Evolutionary conservation across 2,329 filamentous ascomycete species (phyloP).

Genomic region (Paraphaeosphaeria sporulosa): DNA sequence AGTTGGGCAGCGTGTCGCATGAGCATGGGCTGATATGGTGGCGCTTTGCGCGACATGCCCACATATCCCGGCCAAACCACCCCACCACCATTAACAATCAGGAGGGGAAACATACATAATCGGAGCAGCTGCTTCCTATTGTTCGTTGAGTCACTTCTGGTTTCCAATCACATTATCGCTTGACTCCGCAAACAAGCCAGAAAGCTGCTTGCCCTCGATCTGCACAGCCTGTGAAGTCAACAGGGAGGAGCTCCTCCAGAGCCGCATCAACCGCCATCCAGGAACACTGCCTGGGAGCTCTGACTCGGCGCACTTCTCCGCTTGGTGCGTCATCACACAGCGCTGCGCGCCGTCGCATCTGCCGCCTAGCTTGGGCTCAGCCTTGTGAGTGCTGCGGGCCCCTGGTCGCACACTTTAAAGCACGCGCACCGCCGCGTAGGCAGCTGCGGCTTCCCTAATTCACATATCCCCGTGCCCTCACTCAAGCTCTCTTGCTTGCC

Average conservation of each 20-base stretch:
- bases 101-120: conserved; percentile 1
- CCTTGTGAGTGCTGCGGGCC: conserved; percentile 17
- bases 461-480: background rate
- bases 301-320: conserved; percentile 4
- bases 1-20: conserved; percentile 6
- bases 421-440: conserved; percentile 14
- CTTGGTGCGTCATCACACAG: conserved; percentile 16
- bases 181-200: background rate
- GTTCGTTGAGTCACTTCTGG: background rate
- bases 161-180: background rate
- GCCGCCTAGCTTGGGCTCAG: conserved; percentile 6
- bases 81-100: conserved; percentile 6
- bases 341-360: conserved; percentile 14
- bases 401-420: conserved; percentile 16
- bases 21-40: conserved; percentile 7
- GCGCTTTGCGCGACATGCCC: background rate
- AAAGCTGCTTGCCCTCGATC: background rate
- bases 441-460: conserved; percentile 5
- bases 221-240: background rate
- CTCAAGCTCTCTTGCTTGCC: background rate
- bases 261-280: background rate
- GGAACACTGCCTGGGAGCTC: background rate
- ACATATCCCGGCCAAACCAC: background rate
- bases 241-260: background rate
- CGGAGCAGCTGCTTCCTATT: background rate